Percentiles rank a stretch among this genome's conserved stretches.
phyloP scores from a whole-genome alignment of 1,284 basidiomycete species.

The Exobasidium cylindrosporum region DNA sequence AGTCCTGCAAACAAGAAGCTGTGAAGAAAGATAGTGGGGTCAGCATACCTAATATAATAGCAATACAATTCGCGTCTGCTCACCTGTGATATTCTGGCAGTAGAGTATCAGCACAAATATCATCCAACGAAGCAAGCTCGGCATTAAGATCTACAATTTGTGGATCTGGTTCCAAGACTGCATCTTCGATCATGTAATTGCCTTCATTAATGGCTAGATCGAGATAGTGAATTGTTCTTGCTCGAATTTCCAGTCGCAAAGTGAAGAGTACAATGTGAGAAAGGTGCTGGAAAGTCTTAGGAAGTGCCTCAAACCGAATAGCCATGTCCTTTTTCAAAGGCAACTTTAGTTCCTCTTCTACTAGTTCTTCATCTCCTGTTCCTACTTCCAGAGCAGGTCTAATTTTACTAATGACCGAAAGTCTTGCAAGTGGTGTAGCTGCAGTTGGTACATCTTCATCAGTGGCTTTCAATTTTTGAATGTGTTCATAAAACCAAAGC shows the following conservation, averaged over 20 bases:
- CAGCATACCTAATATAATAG: constrained; percentile 1
- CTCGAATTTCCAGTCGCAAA: constrained; percentile 82
- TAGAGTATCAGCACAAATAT: constrained; percentile 56
- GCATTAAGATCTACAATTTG: constrained; percentile 83
- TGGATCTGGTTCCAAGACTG: constrained; percentile 83
- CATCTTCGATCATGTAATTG: constrained; percentile 60
- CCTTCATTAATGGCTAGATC: constrained; percentile 70
- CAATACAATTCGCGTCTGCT: constrained; percentile 5
- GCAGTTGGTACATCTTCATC: constrained; percentile 52
- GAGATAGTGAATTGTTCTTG: constrained; percentile 78
- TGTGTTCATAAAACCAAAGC: constrained; percentile 37
- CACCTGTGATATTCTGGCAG: constrained; percentile 19
- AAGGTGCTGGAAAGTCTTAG: constrained; percentile 84
- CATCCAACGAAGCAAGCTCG: constrained; percentile 75
- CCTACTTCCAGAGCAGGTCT: background rate
- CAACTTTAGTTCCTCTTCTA: constrained; percentile 24
- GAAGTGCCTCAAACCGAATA: constrained; percentile 65
- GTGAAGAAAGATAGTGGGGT: constrained; percentile 10
- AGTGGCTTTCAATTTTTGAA: constrained; percentile 34
- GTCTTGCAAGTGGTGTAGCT: constrained; percentile 8
- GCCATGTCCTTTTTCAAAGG: constrained; percentile 33
- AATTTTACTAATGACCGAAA: constrained; percentile 1
- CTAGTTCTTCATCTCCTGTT: constrained; percentile 11
- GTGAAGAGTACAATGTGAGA: constrained; percentile 82
- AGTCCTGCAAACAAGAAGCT: constrained; percentile 86